Evolutionary conservation across 176 grass and related monocot genomes (phyloP).

Genomic region (Triticum monococcum): DNA sequence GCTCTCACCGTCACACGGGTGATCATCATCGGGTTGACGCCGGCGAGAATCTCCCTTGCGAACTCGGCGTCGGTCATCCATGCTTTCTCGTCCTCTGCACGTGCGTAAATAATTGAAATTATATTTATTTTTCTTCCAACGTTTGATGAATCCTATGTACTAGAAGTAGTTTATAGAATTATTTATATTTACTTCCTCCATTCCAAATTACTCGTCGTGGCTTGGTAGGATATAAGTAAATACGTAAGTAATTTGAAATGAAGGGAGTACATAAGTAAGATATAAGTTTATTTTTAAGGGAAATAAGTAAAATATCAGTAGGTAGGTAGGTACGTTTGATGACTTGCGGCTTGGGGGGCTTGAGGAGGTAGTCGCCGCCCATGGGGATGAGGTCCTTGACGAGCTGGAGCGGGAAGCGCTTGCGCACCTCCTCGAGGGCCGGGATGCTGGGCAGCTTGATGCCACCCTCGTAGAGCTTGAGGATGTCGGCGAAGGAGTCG

Average conservation of each 20-base stretch:
- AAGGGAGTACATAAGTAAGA: no score
- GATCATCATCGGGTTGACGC: slow-evolving; percentile 9
- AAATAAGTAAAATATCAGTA: not conserved
- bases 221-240: no score
- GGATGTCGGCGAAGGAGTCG: not conserved
- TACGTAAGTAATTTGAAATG: no score
- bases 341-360: not conserved
- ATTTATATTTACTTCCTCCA: no score
- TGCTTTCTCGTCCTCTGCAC: not conserved
- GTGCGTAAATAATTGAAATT: not conserved
- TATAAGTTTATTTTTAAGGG: no score
- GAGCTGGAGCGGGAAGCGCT: not conserved
- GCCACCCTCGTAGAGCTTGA: slow-evolving; percentile 9
- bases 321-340: not conserved
- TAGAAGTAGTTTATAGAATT: no score
- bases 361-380: slow-evolving; percentile 1
- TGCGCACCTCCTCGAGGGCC: not conserved
- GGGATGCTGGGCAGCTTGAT: slow-evolving; percentile 5
- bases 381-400: not conserved
- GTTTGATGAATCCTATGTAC: no score
- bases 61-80: slow-evolving; percentile 3
- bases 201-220: no score
- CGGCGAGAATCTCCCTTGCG: slow-evolving; percentile 11
- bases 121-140: no score
- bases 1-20: not conserved